These are phyloP conservation scores for Pistacia atlantica DNA, from an alignment of 345 rosid genomes.

Conservation along the genomic window DNA sequence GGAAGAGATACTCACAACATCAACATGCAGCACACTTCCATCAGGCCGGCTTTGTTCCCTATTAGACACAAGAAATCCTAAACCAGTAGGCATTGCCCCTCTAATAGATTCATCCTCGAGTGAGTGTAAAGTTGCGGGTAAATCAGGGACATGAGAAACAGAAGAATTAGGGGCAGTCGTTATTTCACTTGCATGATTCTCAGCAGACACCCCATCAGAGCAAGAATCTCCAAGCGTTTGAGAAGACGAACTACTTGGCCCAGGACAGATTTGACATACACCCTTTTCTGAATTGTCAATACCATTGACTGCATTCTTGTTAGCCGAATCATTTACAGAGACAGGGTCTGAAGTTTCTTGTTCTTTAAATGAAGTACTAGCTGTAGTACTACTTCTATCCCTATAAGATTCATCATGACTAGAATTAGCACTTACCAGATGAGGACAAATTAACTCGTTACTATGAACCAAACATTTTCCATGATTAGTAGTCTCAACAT, in stretches of 20 bases:
- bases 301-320: constrained; percentile 51
- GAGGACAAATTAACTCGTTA: constrained; percentile 41
- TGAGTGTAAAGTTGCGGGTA: constrained; percentile 21
- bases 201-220: constrained; percentile 25
- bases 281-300: constrained; percentile 41
- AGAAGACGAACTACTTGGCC: constrained; percentile 37
- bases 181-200: constrained; percentile 37
- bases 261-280: constrained; percentile 37
- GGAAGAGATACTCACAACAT: constrained; percentile 60
- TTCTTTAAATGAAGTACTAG: constrained; percentile 45
- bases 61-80: constrained; percentile 49
- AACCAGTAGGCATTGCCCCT: constrained; percentile 44
- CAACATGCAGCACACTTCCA: constrained; percentile 52
- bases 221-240: constrained; percentile 32
- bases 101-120: constrained; percentile 35
- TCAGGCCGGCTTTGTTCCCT: constrained; percentile 43
- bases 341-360: constrained; percentile 50
- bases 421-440: constrained; percentile 45
- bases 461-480: constrained; percentile 38
- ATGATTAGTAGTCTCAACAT: constrained; percentile 27
- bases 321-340: constrained; percentile 45
- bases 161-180: constrained; percentile 17
- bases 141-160: constrained; percentile 33
- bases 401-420: constrained; percentile 39
- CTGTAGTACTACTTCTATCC: constrained; percentile 41